Evolutionary conservation across 2,329 filamentous ascomycete genomes (phyloP).

Genomic region (Dichotomopilus funicola): DNA sequence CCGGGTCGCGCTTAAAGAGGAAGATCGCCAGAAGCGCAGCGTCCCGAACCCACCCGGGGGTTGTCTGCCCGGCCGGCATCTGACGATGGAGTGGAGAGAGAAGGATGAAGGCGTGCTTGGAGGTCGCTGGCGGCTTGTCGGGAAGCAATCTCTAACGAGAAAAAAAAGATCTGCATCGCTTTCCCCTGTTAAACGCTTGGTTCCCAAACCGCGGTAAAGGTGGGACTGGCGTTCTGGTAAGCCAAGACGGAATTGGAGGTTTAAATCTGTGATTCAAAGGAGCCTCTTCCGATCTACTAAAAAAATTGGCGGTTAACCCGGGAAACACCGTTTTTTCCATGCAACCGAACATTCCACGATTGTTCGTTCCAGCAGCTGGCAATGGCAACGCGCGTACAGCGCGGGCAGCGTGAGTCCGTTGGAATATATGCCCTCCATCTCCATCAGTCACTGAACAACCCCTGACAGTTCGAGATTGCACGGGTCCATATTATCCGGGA

Average conservation of each 20-base stretch:
- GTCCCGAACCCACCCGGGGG: background rate
- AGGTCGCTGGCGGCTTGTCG: constrained; percentile 15
- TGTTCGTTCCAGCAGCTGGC: background rate
- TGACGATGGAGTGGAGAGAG: too few relatives aligned
- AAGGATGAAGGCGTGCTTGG: too few relatives aligned
- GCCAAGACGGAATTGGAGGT: too few relatives aligned
- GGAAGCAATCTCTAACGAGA: constrained; percentile 11
- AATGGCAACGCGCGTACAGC: background rate
- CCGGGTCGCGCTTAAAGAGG: background rate
- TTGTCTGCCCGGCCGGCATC: background rate
- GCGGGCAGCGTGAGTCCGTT: background rate
- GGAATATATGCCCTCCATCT: background rate
- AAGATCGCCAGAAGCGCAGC: background rate
- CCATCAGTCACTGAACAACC: too few relatives aligned
- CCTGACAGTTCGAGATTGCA: too few relatives aligned
- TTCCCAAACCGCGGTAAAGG: too few relatives aligned
- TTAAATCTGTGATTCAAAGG: too few relatives aligned
- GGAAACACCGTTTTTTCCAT: background rate
- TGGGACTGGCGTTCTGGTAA: too few relatives aligned
- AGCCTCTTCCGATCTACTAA: too few relatives aligned
- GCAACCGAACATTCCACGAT: background rate
- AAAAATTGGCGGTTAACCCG: background rate
- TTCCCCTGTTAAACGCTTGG: too few relatives aligned
- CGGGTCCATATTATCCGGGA: too few relatives aligned
- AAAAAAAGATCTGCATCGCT: background rate